Evolutionary conservation across 2,329 filamentous ascomycete genomes (phyloP).

Genomic region (Aurifilum marmelostoma): DNA sequence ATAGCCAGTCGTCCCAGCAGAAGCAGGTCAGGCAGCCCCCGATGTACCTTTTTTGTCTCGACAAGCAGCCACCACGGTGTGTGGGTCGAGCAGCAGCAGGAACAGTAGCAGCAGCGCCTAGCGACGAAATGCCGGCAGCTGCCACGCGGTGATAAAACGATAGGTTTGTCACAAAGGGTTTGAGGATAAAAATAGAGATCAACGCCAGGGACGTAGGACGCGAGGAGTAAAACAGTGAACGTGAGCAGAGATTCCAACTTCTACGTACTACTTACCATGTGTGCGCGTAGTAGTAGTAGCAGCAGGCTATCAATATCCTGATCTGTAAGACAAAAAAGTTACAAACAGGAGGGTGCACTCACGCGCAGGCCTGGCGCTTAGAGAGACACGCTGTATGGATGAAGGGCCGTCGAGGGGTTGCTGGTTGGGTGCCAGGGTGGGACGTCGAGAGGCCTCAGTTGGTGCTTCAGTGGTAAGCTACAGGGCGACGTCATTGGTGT

Average conservation of each 20-base stretch:
- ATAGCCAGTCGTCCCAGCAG: not conserved
- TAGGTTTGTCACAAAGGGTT: not conserved
- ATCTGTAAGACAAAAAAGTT: not conserved
- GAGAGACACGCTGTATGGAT: not conserved
- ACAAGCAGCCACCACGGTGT: not conserved
- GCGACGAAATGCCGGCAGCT: no score
- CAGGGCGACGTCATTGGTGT: constrained; percentile 5
- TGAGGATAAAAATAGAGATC: constrained; percentile 1
- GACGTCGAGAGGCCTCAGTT: not conserved
- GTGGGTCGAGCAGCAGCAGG: not conserved
- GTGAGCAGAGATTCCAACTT: not conserved
- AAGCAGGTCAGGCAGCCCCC: not conserved
- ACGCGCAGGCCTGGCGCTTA: constrained; percentile 4
- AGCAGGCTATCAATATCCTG: not conserved
- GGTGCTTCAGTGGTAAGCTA: not conserved
- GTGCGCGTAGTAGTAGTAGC: not conserved
- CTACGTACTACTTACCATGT: not conserved
- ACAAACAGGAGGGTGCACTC: not conserved
- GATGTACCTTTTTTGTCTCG: not conserved
- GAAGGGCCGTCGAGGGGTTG: not conserved
- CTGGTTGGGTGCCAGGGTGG: not conserved
- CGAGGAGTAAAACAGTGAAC: not conserved
- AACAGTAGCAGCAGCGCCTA: not conserved
- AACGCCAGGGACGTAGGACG: not conserved
- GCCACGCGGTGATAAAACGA: no score